Conservation (phyloP, 176 grass and related monocot genomes). For the Ananas comosus region DNA sequence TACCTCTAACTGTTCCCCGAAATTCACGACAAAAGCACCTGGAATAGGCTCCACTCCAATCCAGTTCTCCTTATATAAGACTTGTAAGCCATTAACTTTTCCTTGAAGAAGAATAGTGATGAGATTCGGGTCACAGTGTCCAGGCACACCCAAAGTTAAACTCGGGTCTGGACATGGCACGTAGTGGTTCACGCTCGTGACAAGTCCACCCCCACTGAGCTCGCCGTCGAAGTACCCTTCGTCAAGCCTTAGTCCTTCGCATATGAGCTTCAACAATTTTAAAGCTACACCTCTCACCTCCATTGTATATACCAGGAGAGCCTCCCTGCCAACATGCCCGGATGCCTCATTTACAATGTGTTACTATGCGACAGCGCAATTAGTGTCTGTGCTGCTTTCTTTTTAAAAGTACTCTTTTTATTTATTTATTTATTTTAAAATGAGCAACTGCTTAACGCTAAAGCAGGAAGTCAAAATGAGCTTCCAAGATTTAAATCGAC, state of each 20-base stretch:
- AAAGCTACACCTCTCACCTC: slow-evolving; percentile 22
- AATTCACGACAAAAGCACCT: too few relatives aligned
- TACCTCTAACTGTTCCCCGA: neutral
- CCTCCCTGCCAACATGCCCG: neutral
- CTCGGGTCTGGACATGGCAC: too few relatives aligned
- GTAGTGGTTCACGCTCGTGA: too few relatives aligned
- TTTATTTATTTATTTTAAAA: too few relatives aligned
- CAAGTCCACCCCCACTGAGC: too few relatives aligned
- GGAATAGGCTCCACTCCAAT: too few relatives aligned
- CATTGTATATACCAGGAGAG: slow-evolving; percentile 19
- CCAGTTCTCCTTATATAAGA: slow-evolving; percentile 7
- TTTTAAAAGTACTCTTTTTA: too few relatives aligned
- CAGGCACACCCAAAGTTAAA: slow-evolving; percentile 26
- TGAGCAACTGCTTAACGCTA: neutral
- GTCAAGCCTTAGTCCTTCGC: neutral
- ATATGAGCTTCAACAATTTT: slow-evolving; percentile 17
- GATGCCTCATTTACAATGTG: too few relatives aligned
- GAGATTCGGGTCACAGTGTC: slow-evolving; percentile 40
- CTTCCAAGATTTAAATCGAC: neutral
- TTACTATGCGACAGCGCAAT: too few relatives aligned
- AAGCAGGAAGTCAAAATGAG: neutral
- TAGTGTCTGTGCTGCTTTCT: too few relatives aligned
- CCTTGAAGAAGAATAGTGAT: slow-evolving; percentile 31
- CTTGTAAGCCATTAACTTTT: slow-evolving; percentile 22
- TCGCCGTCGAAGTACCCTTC: too few relatives aligned